A percentile compares a stretch with the other conserved stretches of the same genome.
phyloP scores from a whole-genome alignment of 805 yeast species.

The Monosporozyma aerobia region DNA sequence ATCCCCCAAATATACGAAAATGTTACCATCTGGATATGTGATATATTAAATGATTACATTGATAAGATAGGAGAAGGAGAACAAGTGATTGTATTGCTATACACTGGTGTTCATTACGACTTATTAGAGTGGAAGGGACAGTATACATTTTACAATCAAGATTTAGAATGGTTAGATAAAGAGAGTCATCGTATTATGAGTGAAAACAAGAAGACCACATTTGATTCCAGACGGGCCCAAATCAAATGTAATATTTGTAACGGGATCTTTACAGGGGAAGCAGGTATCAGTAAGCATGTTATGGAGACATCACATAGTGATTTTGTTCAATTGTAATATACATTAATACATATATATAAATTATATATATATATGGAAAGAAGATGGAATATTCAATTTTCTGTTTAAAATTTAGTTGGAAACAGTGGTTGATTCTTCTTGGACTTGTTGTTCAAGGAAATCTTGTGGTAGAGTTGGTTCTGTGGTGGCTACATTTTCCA shows the following conservation, averaged over 20 bases:
- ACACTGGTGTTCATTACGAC: constrained; percentile 71
- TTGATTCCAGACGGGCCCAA: constrained; percentile 39
- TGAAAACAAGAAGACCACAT: constrained; percentile 31
- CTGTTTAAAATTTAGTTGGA: neutral
- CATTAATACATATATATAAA: neutral
- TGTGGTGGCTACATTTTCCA: constrained; percentile 24
- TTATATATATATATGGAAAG: neutral
- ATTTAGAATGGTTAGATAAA: neutral
- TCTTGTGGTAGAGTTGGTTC: constrained; percentile 27
- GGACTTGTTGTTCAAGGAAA: neutral
- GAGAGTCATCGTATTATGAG: constrained; percentile 14
- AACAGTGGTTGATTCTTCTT: neutral
- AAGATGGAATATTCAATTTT: neutral
- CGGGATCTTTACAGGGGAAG: constrained; percentile 47
- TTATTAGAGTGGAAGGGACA: constrained; percentile 32
- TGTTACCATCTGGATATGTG: constrained; percentile 50
- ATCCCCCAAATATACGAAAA: constrained; percentile 41
- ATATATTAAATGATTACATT: constrained; percentile 50
- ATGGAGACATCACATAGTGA: constrained; percentile 47
- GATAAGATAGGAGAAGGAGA: constrained; percentile 42
- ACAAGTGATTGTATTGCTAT: constrained; percentile 45
- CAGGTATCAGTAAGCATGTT: constrained; percentile 58
- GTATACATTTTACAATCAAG: constrained; percentile 9
- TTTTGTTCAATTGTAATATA: constrained; percentile 41
- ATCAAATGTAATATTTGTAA: constrained; percentile 52